These are phyloP conservation scores for Trichomonas tenax DNA, from an alignment of 208 protist genomes.

Conservation along the genomic window DNA sequence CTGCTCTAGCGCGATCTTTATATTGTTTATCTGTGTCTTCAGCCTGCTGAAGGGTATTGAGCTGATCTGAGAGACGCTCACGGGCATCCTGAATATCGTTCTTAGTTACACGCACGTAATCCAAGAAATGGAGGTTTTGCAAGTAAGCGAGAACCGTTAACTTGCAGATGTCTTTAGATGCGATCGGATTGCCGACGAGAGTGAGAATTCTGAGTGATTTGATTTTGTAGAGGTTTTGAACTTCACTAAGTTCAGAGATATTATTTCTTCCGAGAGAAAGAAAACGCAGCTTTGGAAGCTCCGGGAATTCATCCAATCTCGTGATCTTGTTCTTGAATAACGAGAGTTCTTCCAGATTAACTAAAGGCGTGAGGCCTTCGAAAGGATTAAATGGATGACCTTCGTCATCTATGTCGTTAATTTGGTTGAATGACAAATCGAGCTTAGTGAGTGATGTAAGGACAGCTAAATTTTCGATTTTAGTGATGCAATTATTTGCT, in stretches of 20 bases:
- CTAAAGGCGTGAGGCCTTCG: not conserved
- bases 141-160: not conserved
- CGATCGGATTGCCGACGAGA: not conserved
- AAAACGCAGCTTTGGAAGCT: not conserved
- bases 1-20: not conserved
- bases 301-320: not conserved
- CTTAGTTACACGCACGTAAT: not conserved
- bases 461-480: slow-evolving; percentile 15
- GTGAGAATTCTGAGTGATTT: not conserved
- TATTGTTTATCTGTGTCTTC: not conserved
- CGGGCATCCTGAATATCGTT: not conserved
- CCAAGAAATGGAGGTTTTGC: not conserved
- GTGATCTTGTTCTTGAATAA: slow-evolving; percentile 2
- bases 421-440: not conserved
- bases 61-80: not conserved
- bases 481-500: not conserved
- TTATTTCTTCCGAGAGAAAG: slow-evolving; percentile 11
- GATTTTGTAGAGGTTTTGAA: not conserved
- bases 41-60: not conserved
- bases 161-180: not conserved
- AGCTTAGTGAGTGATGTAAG: not conserved
- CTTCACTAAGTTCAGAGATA: not conserved
- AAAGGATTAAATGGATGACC: not conserved
- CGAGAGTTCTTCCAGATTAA: not conserved
- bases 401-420: not conserved